phyloP scores from a whole-genome alignment of 495 filamentous ascomycete genomes.

The Aspergillus cristatus region DNA sequence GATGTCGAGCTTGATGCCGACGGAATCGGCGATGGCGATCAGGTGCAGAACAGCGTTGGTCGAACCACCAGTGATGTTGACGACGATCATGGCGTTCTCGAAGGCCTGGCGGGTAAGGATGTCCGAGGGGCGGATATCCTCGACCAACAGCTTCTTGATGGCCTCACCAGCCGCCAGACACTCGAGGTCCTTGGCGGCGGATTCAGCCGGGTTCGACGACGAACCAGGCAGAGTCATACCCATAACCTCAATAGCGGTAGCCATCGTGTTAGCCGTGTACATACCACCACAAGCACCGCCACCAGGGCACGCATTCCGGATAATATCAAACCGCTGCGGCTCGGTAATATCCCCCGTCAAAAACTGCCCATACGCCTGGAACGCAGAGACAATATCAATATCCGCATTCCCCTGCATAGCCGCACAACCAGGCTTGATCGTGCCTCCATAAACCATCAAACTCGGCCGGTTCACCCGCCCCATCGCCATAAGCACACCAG shows the following conservation, averaged over 20 bases:
- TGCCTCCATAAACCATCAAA: conserved; percentile 95
- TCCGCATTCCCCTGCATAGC: conserved; percentile 60
- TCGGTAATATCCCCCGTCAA: conserved; percentile 85
- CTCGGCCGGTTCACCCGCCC: conserved; percentile 86
- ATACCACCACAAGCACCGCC: conserved; percentile 94
- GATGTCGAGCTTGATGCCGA: conserved; percentile 87
- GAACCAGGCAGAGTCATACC: conserved; percentile 93
- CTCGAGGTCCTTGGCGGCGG: conserved; percentile 74
- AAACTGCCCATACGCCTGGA: conserved; percentile 96
- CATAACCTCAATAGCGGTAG: conserved; percentile 90
- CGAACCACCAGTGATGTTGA: conserved; percentile 91
- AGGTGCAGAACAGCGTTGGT: conserved; percentile 97
- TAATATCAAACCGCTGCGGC: conserved; percentile 86
- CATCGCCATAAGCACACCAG: conserved; percentile 96
- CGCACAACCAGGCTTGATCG: conserved; percentile 83
- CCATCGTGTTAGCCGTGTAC: conserved; percentile 99
- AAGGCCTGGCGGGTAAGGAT: conserved; percentile 89
- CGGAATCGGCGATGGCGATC: conserved; percentile 90
- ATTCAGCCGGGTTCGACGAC: conserved; percentile 85
- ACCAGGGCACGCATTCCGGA: conserved; percentile 88
- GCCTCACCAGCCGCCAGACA: conserved; percentile 77
- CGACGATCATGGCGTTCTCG: conserved; percentile 92
- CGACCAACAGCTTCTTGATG: conserved; percentile 74
- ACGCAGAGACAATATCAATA: conserved; percentile 93
- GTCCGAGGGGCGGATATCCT: conserved; percentile 83